Conservation (phyloP, 139 green algal species). For the Gonium pectorale region DNA sequence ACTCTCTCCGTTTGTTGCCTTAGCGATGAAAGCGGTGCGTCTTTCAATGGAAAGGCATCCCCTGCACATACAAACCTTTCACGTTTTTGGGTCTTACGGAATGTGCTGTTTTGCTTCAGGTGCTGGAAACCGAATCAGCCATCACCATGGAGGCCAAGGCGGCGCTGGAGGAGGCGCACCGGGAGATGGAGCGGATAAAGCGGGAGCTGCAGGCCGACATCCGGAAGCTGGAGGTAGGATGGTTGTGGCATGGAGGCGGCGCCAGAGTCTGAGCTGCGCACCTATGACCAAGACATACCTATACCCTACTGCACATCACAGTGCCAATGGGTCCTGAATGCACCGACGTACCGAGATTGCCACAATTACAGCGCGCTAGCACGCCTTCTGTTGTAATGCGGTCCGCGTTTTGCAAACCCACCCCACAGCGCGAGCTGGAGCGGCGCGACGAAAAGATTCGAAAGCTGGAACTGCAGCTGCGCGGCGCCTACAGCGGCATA, state of each 20-base stretch:
- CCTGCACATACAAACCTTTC: background rate
- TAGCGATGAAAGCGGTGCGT: no score
- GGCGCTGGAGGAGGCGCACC: slow-evolving; percentile 55
- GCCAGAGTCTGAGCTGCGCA: no score
- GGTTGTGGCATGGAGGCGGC: no score
- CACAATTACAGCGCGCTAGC: no score
- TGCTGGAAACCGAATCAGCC: slow-evolving; percentile 57
- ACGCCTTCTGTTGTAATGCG: no score
- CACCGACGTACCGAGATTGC: no score
- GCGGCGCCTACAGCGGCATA: slow-evolving; percentile 60
- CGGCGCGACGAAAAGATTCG: slow-evolving; percentile 61
- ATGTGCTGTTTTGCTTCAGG: slow-evolving; percentile 23
- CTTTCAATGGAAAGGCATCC: no score
- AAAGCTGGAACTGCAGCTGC: slow-evolving; percentile 65
- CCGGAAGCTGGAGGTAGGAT: slow-evolving; percentile 42
- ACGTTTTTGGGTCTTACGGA: background rate
- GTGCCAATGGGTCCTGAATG: no score
- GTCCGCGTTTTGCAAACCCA: no score
- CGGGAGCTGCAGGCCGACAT: slow-evolving; percentile 55
- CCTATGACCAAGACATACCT: no score
- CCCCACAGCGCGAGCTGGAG: slow-evolving; percentile 52
- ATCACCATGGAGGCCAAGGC: slow-evolving; percentile 61
- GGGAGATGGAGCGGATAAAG: slow-evolving; percentile 59
- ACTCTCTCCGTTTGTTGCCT: no score
- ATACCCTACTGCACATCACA: no score